phyloP scores from a whole-genome alignment of 108 stramenopile species.

The Cyclotella cryptica region DNA sequence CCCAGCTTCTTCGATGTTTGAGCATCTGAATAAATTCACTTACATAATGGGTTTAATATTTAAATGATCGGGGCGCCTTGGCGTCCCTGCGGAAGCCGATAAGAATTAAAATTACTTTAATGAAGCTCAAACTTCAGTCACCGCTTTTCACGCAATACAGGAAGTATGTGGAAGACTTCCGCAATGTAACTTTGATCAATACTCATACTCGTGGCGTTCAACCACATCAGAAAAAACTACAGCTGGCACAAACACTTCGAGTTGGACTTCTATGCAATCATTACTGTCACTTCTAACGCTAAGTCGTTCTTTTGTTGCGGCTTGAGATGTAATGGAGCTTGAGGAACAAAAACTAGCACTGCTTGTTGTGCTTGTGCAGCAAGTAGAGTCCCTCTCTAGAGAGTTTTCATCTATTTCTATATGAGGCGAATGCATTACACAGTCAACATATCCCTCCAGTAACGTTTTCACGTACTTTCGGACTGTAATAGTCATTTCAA shows the following conservation, averaged over 20 bases:
- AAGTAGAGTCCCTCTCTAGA: neutral
- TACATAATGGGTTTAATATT: too few relatives aligned
- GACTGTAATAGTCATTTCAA: neutral
- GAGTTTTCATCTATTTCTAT: neutral
- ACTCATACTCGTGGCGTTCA: neutral
- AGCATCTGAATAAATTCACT: too few relatives aligned
- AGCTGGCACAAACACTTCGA: neutral
- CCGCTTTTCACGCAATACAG: too few relatives aligned
- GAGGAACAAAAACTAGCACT: neutral
- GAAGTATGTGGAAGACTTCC: too few relatives aligned
- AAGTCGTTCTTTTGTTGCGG: neutral
- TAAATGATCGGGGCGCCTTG: conserved; percentile 1
- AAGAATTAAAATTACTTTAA: too few relatives aligned
- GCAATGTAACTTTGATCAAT: too few relatives aligned
- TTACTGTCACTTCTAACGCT: neutral
- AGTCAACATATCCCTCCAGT: neutral
- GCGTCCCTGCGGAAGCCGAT: neutral
- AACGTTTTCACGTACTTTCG: neutral
- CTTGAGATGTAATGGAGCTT: neutral
- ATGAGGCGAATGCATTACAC: neutral
- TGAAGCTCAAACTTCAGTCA: too few relatives aligned
- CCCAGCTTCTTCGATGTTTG: conserved; percentile 34
- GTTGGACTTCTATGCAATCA: neutral
- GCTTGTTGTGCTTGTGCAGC: neutral
- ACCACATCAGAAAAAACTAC: neutral